Base-by-base conservation (phyloP, 805 yeast species). In the Pichia eremophila region DNA sequence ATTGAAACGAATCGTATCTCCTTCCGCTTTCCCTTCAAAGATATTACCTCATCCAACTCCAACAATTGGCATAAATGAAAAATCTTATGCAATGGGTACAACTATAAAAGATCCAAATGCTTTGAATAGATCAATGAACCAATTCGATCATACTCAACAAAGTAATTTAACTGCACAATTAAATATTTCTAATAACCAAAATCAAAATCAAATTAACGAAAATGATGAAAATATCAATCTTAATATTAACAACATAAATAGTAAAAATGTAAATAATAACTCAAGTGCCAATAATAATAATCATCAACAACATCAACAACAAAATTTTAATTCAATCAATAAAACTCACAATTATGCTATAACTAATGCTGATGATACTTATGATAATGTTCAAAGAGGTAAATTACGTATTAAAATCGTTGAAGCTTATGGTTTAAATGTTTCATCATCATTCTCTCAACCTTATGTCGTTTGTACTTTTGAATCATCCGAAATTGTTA, bases 381-480 rank as follows among this genome's bases (percentile, higher is more conserved):
- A 63, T 8, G 60, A 56, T 40, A 57, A 64, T 15, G 61, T 76
- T 7, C 90, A 93, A 39, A 77, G 85, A 60, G 98, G 98, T 41
- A 85, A 85, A 63, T 73, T 91, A 45, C 79, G 80, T 57, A 89
- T 93, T 43, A 79, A 78, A 34, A 87, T 91, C 51, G 69, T 85
- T 28, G 91, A 87, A 64, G 97, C 96, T 2, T 75, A 73, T 49
- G 82, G 81, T 55, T 72, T 91, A 52, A 67, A 73, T 40, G 77
- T 81, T 34, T 71, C 74, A 41, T 66, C 79, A 5, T 66, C 72
- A 39, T 68, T 51, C 47, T 72, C 91, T 4, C 85, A 78, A 55
- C 96, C 96, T 4, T 84, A 89, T 63, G 95, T 86, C 18, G 96
- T 89, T 36, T 86, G 95, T 65, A 84, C 95, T 11, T 89, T 85